Evolutionary conservation across 73 alveolate species (phyloP).

Genomic region (Tetrahymena malaccensis): DNA sequence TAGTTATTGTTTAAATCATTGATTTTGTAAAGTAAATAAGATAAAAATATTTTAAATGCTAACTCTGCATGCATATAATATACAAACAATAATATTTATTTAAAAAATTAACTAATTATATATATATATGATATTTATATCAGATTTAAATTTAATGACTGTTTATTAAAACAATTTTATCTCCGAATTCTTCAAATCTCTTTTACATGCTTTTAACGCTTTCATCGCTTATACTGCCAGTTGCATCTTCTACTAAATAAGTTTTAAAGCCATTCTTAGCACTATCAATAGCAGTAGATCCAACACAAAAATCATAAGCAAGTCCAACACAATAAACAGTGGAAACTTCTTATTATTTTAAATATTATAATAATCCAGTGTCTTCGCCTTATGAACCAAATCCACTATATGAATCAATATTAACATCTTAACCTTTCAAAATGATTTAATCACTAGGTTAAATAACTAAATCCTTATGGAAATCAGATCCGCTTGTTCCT

Average conservation of each 20-base stretch:
- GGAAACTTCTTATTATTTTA: constrained; percentile 46
- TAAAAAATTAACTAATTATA: no score
- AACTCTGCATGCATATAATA: no score
- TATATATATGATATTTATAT: no score
- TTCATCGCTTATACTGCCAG: constrained; percentile 62
- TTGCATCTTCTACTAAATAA: constrained; percentile 70
- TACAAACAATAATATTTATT: no score
- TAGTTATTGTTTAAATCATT: no score
- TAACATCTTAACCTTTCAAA: constrained; percentile 55
- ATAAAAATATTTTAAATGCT: no score
- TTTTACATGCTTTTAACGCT: constrained; percentile 6
- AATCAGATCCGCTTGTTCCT: constrained; percentile 81
- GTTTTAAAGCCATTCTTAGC: constrained; percentile 73
- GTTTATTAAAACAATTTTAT: not conserved
- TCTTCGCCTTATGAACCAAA: constrained; percentile 80
- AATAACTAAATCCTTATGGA: constrained; percentile 64
- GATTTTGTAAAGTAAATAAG: no score
- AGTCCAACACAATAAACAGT: constrained; percentile 78
- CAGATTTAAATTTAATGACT: not conserved
- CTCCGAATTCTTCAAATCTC: not conserved
- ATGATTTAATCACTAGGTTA: constrained; percentile 56
- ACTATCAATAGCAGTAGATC: constrained; percentile 91
- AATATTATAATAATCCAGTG: constrained; percentile 55
- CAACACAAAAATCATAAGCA: constrained; percentile 95
- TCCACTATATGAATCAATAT: constrained; percentile 82